phyloP scores from a whole-genome alignment of 371 early-diverging fungal species.

The Dinochytrium kinnereticum region DNA sequence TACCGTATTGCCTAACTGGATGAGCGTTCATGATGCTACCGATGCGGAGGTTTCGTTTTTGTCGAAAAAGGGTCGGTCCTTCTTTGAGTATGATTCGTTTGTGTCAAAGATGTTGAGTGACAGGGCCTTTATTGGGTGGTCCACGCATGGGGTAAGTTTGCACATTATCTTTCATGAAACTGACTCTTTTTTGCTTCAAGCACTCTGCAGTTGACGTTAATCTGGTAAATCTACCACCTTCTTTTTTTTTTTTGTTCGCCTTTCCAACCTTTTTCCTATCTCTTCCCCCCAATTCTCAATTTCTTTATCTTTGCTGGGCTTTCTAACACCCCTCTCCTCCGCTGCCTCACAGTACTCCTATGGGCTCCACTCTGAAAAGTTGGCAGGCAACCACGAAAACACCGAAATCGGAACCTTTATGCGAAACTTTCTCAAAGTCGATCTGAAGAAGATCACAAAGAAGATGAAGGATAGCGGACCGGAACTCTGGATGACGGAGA shows the following conservation, averaged over 20 bases:
- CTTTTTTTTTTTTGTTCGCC: not conserved
- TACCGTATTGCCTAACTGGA: conserved; percentile 57
- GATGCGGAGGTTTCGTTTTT: conserved; percentile 60
- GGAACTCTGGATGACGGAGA: no score
- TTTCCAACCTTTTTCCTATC: not conserved
- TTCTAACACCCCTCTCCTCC: not conserved
- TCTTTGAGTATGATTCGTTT: conserved; percentile 58
- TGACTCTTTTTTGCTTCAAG: not conserved
- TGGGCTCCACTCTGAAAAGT: conserved; percentile 56
- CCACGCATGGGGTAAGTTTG: conserved; percentile 75
- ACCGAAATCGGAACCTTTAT: conserved; percentile 86
- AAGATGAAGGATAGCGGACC: not conserved
- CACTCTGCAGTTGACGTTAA: conserved; percentile 96
- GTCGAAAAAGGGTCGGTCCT: not conserved
- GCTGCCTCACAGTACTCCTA: conserved; percentile 77
- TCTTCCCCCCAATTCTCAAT: conserved; percentile 2
- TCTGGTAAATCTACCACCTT: conserved; percentile 43
- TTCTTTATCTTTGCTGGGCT: no score
- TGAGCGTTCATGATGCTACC: conserved; percentile 75
- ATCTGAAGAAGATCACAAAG: not conserved
- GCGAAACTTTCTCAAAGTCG: not conserved
- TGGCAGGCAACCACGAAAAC: conserved; percentile 82
- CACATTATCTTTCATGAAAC: not conserved
- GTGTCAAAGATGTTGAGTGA: conserved; percentile 73
- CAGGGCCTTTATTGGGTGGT: conserved; percentile 81